Conservation (phyloP, 2,329 filamentous ascomycete genomes). For the Aspergillus proliferans region DNA sequence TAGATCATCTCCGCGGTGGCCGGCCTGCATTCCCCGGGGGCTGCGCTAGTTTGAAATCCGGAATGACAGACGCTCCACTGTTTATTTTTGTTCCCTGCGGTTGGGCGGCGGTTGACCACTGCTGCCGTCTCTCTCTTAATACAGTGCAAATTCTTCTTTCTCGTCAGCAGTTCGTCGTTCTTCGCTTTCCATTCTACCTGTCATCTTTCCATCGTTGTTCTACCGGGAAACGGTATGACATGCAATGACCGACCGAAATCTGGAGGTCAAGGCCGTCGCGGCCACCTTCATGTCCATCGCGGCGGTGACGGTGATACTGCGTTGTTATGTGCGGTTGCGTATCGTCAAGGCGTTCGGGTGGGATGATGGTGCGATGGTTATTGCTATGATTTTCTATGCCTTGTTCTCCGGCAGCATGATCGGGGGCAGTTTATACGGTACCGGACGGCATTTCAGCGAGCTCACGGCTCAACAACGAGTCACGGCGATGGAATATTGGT, state of each 20-base stretch:
- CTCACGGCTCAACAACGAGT: not conserved
- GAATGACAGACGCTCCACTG: too few relatives aligned
- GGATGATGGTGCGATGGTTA: constrained; percentile 28
- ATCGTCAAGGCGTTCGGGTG: constrained; percentile 28
- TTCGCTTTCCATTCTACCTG: not conserved
- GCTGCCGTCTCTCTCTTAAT: too few relatives aligned
- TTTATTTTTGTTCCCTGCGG: too few relatives aligned
- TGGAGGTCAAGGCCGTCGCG: constrained; percentile 19
- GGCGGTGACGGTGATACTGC: constrained; percentile 20
- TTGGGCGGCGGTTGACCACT: too few relatives aligned
- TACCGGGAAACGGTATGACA: constrained; percentile 4
- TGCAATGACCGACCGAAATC: constrained; percentile 15
- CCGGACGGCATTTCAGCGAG: constrained; percentile 14
- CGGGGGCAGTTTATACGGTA: constrained; percentile 24
- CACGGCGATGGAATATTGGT: constrained; percentile 33
- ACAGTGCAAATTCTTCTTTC: too few relatives aligned
- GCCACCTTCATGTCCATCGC: constrained; percentile 24
- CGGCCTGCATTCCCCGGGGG: too few relatives aligned
- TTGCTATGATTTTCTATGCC: constrained; percentile 21
- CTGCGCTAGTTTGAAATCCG: too few relatives aligned
- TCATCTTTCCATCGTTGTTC: not conserved
- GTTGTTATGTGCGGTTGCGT: constrained; percentile 26
- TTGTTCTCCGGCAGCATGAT: constrained; percentile 28
- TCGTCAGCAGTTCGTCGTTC: too few relatives aligned
- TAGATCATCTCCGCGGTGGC: too few relatives aligned